Base-by-base conservation (phyloP, 148 eudicot genomes). In the Chenopodium formosanum region DNA sequence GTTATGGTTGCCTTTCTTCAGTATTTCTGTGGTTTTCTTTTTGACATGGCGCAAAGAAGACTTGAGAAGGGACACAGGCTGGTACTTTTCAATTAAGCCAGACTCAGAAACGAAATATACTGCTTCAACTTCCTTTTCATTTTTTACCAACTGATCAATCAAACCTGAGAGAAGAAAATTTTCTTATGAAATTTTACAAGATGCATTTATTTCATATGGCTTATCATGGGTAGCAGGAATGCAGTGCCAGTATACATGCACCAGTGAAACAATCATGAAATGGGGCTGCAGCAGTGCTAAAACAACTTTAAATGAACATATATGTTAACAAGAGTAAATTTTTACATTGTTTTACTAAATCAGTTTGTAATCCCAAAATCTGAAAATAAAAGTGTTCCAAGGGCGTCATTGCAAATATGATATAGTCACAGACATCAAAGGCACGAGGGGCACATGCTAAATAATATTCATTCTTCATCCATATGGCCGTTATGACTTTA, bases 111-210 rank as follows among this genome's bases (percentile, higher is more conserved):
- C 89, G 80, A 91, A 91, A 82, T 89, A 87, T 22, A 89, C 84
- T 29, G 91, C 91, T 71, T 91, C 93, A 32, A 89, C 85, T 80
- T 87, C 89, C 86, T 89, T 91, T 34, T 88, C 90, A 56, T 70
- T 84, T 74, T 82, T 85, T 64, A 87, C 84, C 82, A 89, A 77
- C 65, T 85, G 86, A 79, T 85, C 87, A 80, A 89, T 87, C 23
- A 87, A 72, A 78, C 80, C 91, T 89, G 87, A 52, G 63, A 73
- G 14, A 83, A 60, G 60, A 58, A 40, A 40, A 40, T 37, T 37
- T 37, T 37, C 44, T 37, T 37, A 37, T 37, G 44, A 37, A 74
- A n/a, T 62, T 60, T 62, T n/a, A 56, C 7, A 56, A 56, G 19
- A 17, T 56, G 62, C 12, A 56, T 17, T 56, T 56, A 56, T 14